Base-by-base conservation (phyloP, 768 basidiomycete species). In the Phaffia tasmanica region DNA sequence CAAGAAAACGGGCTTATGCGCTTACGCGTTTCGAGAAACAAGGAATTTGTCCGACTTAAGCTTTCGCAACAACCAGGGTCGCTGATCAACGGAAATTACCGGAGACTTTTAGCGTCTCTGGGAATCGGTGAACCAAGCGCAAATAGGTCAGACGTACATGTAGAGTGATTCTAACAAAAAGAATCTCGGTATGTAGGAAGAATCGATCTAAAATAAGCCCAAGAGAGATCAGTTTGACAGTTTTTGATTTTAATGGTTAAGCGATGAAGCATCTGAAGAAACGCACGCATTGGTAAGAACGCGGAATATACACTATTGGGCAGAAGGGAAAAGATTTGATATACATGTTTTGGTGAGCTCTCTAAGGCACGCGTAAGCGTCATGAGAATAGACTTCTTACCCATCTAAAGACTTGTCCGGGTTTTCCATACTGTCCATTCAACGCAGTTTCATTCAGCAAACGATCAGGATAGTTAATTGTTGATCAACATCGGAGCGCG, bases 141-240 rank as follows among this genome's bases (percentile, higher is more conserved):
- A 32, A 29, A 49, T 21, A 18, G 21, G 49, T 18, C 9, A 7
- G 18, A 71, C 73, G 65, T 29, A 76, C 75, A 62, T 77, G 76
- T 11, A 77, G 70, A 32, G 76, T 76, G 64, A 77, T 77, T 65
- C 89, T 82, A 61, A 90, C 85, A 73, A 90, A 91, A 57, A 89
- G 81, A 62, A 92, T 84, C 75, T 95, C 92, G 0, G 92, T 93
- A 60, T 88, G 84, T 63, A 95, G 81, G 53, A 94, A 82, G 77
- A 88, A 94, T 56, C 92, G 84, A 72, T 95, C 91, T 57, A 27
- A 19, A 57, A 16, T 19, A n/a, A 23, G 27, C 6, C 19, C 27
- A 21, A 57, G 32, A 29, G 7, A 21, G 32, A 29, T 57, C 27
- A 32, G 6, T 27, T 25, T 23, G 35, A 5, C 4, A 42, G 35